Evolutionary conservation across 2,329 filamentous ascomycete genomes (phyloP).

Genomic region (Thermothelomyces thermophilus): DNA sequence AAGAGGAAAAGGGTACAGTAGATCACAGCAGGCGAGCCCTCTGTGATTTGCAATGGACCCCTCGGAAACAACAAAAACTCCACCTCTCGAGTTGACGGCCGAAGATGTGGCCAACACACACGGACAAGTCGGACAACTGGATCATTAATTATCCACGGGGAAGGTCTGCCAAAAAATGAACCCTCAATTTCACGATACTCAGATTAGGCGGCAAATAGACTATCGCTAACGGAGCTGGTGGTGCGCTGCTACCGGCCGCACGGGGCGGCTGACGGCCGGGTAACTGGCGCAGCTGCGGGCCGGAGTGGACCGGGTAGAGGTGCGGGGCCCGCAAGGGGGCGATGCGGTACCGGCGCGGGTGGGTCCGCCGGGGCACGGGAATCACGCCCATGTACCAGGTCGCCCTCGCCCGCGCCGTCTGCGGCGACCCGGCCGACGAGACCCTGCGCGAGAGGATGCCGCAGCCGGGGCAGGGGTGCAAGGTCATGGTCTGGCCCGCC

Average conservation of each 20-base stretch:
- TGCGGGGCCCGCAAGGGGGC: slow-evolving; percentile 52
- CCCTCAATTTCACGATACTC: slow-evolving; percentile 48
- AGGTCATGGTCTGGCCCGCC: background rate
- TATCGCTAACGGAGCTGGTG: too few species aligned
- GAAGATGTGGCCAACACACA: slow-evolving; percentile 40
- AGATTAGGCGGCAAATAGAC: too few species aligned
- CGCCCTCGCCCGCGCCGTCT: slow-evolving; percentile 58
- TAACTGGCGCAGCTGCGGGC: slow-evolving; percentile 40
- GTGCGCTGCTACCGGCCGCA: slow-evolving; percentile 33
- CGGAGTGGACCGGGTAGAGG: slow-evolving; percentile 37
- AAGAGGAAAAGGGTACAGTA: background rate
- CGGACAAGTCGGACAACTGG: slow-evolving; percentile 43
- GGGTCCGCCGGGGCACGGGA: slow-evolving; percentile 31
- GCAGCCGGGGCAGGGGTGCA: background rate
- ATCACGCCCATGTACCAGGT: slow-evolving; percentile 56
- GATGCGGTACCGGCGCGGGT: slow-evolving; percentile 43
- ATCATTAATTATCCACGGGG: slow-evolving; percentile 46
- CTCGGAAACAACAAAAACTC: background rate
- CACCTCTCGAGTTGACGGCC: slow-evolving; percentile 24
- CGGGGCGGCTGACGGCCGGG: slow-evolving; percentile 39
- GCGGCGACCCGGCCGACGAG: slow-evolving; percentile 51
- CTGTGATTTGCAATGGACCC: background rate
- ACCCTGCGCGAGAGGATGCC: slow-evolving; percentile 36
- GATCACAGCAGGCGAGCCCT: too few species aligned
- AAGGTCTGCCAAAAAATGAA: slow-evolving; percentile 35